Evolutionary conservation across 78 protist genomes (phyloP).

Genomic region (Dictyostelium intermedium): DNA sequence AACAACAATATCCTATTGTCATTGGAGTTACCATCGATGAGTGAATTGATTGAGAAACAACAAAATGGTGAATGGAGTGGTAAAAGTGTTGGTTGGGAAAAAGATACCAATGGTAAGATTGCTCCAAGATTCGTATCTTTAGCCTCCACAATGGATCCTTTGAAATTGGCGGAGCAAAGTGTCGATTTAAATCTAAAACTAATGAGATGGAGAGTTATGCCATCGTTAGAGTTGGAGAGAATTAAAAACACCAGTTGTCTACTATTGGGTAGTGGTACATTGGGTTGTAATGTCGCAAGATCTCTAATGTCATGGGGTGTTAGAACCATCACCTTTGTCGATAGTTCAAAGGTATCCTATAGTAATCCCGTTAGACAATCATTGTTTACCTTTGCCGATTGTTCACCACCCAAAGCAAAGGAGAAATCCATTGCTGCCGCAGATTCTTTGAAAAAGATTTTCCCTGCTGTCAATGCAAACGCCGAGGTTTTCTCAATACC

Average conservation of each 20-base stretch:
- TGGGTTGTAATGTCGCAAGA: slow-evolving; percentile 99
- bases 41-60: neutral
- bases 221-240: slow-evolving; percentile 90
- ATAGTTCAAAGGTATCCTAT: slow-evolving; percentile 92
- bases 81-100: slow-evolving; percentile 94
- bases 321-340: slow-evolving; percentile 95
- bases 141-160: slow-evolving; percentile 66
- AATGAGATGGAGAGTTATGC: slow-evolving; percentile 99
- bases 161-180: slow-evolving; percentile 80
- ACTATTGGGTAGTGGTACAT: slow-evolving; percentile 98
- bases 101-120: slow-evolving; percentile 79
- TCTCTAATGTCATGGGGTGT: slow-evolving; percentile 96
- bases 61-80: neutral
- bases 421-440: slow-evolving; percentile 96
- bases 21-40: neutral
- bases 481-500: slow-evolving; percentile 92
- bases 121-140: slow-evolving; percentile 84
- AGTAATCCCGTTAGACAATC: slow-evolving; percentile 98
- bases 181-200: slow-evolving; percentile 93
- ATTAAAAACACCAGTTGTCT: slow-evolving; percentile 87
- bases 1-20: neutral
- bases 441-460: slow-evolving; percentile 62
- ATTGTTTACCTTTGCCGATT: slow-evolving; percentile 90
- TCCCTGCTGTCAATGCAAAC: slow-evolving; percentile 70
- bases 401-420: slow-evolving; percentile 76